Evolutionary conservation across 2,329 filamentous ascomycete species (phyloP).

Genomic region (Trichoderma citrinoviride): DNA sequence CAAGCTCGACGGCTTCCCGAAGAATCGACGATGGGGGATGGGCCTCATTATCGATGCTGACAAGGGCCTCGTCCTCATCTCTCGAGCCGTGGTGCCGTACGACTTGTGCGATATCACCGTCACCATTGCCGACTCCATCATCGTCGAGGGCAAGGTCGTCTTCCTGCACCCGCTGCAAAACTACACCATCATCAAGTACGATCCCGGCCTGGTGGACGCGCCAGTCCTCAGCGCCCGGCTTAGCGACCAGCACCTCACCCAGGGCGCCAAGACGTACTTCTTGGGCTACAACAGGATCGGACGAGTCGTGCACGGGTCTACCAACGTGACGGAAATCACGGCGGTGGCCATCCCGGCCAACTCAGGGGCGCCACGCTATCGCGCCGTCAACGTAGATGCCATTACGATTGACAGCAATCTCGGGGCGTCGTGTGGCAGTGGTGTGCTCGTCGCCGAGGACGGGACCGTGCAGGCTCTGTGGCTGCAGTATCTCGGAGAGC

Average conservation of each 20-base stretch:
- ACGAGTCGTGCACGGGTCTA: slow-evolving; percentile 88
- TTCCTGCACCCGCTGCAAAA: slow-evolving; percentile 97
- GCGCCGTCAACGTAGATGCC: slow-evolving; percentile 92
- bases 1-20: slow-evolving; percentile 96
- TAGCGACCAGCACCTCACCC: slow-evolving; percentile 77
- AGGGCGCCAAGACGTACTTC: slow-evolving; percentile 92
- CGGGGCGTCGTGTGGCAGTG: slow-evolving; percentile 87
- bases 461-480: slow-evolving; percentile 93
- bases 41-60: slow-evolving; percentile 96
- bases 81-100: slow-evolving; percentile 89
- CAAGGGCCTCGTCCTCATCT: slow-evolving; percentile 91
- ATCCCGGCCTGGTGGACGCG: slow-evolving; percentile 87
- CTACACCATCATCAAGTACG: slow-evolving; percentile 93
- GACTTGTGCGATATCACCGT: slow-evolving; percentile 95
- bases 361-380: slow-evolving; percentile 83
- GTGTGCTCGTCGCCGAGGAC: slow-evolving; percentile 84
- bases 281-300: slow-evolving; percentile 98
- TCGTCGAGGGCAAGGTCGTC: slow-evolving; percentile 88
- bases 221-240: slow-evolving; percentile 87
- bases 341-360: slow-evolving; percentile 96
- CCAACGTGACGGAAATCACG: slow-evolving; percentile 93
- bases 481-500: slow-evolving; percentile 94
- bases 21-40: slow-evolving; percentile 91
- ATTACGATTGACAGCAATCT: slow-evolving; percentile 95
- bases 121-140: slow-evolving; percentile 94